Conservation (phyloP, 805 yeast species). For the Teunomyces kruisii region DNA sequence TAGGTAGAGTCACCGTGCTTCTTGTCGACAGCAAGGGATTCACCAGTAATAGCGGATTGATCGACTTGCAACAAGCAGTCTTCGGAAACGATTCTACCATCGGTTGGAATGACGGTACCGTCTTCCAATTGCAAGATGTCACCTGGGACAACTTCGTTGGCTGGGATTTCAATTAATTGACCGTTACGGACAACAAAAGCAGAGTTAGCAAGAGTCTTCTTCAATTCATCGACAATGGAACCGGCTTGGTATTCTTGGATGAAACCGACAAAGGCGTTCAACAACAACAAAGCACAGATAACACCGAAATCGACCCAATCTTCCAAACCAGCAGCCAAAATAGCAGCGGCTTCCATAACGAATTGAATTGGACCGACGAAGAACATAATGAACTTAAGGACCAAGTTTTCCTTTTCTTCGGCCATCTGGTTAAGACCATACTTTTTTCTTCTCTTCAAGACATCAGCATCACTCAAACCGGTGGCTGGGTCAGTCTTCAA, state of each 20-base stretch:
- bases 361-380: conserved; percentile 95
- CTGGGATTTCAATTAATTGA: conserved; percentile 67
- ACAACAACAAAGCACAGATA: conserved; percentile 79
- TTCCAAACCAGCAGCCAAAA: conserved; percentile 91
- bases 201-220: conserved; percentile 89
- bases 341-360: conserved; percentile 97
- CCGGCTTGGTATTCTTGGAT: conserved; percentile 98
- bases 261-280: conserved; percentile 94
- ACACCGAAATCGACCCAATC: conserved; percentile 99
- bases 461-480: conserved; percentile 82
- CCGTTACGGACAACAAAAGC: conserved; percentile 87
- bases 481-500: conserved; percentile 75
- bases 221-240: conserved; percentile 94
- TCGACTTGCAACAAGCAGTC: conserved; percentile 87
- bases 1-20: conserved; percentile 81
- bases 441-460: conserved; percentile 80
- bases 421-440: conserved; percentile 89
- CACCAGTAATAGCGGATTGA: conserved; percentile 98
- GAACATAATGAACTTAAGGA: conserved; percentile 80
- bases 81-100: conserved; percentile 85
- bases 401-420: conserved; percentile 78
- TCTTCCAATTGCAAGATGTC: conserved; percentile 90
- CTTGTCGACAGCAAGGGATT: conserved; percentile 93
- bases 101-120: conserved; percentile 91
- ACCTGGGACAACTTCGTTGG: conserved; percentile 92